Evolutionary conservation across 305 asterid genomes (phyloP).

Genomic region (Petunia hybrid): DNA sequence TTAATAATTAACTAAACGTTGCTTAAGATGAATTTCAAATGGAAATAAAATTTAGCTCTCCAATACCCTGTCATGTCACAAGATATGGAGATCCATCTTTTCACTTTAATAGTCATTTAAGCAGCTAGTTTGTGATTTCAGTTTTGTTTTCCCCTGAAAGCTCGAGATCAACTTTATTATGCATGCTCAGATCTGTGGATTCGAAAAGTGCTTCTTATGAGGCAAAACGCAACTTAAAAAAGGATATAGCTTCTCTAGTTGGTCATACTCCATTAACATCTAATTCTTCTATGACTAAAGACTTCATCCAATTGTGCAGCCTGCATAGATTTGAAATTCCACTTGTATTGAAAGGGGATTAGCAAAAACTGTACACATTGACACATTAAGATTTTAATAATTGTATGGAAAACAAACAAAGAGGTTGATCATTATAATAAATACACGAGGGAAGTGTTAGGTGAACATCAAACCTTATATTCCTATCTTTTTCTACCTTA

Average conservation of each 20-base stretch:
- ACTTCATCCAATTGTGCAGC: not conserved
- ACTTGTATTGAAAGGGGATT: no score
- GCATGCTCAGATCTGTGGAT: not conserved
- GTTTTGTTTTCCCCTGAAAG: not conserved
- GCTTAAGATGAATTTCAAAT: not conserved
- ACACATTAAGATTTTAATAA: no score
- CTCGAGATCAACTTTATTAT: slow-evolving; percentile 26
- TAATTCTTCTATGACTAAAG: not conserved
- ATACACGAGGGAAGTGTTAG: no score
- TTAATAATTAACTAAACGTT: not conserved
- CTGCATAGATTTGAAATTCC: no score
- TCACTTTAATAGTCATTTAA: not conserved
- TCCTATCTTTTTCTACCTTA: no score
- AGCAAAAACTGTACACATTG: no score
- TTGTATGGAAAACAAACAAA: no score
- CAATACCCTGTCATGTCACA: not conserved
- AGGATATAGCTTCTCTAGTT: not conserved
- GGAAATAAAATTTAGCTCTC: not conserved
- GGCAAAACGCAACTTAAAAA: not conserved
- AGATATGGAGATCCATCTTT: not conserved
- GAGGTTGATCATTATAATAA: no score
- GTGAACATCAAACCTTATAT: no score
- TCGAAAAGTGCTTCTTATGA: slow-evolving; percentile 5
- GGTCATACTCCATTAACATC: not conserved
- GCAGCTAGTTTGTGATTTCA: not conserved